phyloP scores from a whole-genome alignment of 2,329 filamentous ascomycete genomes.

The Pseudogymnoascus sp. region DNA sequence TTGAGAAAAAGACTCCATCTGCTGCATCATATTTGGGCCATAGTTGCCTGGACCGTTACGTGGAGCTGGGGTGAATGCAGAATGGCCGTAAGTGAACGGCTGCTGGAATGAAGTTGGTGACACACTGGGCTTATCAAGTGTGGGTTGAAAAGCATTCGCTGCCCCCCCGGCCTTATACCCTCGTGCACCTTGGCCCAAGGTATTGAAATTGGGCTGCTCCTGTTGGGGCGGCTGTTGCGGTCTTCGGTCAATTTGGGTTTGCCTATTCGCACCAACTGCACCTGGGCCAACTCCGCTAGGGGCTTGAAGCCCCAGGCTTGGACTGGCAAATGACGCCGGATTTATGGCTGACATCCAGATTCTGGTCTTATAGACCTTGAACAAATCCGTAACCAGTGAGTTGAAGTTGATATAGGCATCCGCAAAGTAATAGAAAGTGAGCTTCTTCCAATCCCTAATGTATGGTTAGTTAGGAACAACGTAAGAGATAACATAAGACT shows the following conservation, averaged over 20 bases:
- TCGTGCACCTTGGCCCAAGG: conserved; percentile 17
- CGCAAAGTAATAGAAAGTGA: conserved; percentile 98
- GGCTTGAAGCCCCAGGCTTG: conserved; percentile 63
- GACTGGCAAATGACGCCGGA: conserved; percentile 85
- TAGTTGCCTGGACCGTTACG: conserved; percentile 32
- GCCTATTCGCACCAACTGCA: conserved; percentile 50
- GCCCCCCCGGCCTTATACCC: conserved; percentile 35
- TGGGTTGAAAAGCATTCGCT: conserved; percentile 37
- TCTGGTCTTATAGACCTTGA: conserved; percentile 98
- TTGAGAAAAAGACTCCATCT: conserved; percentile 37
- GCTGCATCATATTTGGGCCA: conserved; percentile 33
- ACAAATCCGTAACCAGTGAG: conserved; percentile 89
- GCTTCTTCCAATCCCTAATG: conserved; percentile 90
- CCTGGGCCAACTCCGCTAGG: conserved; percentile 61
- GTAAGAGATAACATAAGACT: conserved; percentile 35
- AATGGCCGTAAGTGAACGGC: conserved; percentile 36
- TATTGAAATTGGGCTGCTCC: conserved; percentile 25
- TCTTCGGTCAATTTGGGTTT: conserved; percentile 33
- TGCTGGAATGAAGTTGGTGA: conserved; percentile 35
- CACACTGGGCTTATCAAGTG: conserved; percentile 34
- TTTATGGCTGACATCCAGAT: conserved; percentile 99
- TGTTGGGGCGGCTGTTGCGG: conserved; percentile 25
- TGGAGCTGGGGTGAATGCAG: conserved; percentile 37
- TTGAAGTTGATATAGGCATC: conserved; percentile 99
- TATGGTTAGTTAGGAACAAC: conserved; percentile 10